These are phyloP conservation scores for Adansonia digitata DNA, from an alignment of 345 rosid species.

Conservation along the genomic window DNA sequence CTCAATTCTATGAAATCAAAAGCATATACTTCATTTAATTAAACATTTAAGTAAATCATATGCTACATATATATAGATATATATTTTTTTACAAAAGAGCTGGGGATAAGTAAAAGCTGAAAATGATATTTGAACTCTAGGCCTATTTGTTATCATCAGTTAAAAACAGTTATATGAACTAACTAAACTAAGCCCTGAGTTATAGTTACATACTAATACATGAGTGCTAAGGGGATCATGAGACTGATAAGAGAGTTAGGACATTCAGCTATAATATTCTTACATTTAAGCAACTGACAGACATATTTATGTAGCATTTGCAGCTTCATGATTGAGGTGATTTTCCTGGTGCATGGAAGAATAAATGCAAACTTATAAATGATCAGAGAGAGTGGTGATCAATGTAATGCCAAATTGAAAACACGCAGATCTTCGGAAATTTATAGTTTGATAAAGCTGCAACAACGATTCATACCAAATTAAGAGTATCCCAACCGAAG, in stretches of 20 bases:
- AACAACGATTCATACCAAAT: neutral
- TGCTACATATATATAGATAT: neutral
- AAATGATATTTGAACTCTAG: too few relatives aligned
- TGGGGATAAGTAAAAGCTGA: too few relatives aligned
- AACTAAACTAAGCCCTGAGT: too few relatives aligned
- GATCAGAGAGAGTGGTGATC: neutral
- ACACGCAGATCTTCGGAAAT: neutral
- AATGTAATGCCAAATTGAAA: neutral
- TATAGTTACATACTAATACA: neutral
- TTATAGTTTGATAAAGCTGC: neutral
- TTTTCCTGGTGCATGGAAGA: neutral
- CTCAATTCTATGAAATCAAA: neutral
- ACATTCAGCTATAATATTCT: neutral
- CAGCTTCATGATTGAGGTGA: conserved; percentile 2
- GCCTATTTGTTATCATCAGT: too few relatives aligned
- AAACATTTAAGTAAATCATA: neutral
- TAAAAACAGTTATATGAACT: too few relatives aligned
- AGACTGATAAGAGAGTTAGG: neutral
- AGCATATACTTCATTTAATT: neutral
- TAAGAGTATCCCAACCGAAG: conserved; percentile 80
- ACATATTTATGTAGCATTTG: neutral
- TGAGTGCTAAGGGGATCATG: too few relatives aligned
- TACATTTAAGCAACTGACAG: neutral
- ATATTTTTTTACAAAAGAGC: too few relatives aligned
- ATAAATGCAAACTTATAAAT: neutral